These are phyloP conservation scores for Pythium monospermum DNA, from an alignment of 352 stramenopile species.

Conservation along the genomic window DNA sequence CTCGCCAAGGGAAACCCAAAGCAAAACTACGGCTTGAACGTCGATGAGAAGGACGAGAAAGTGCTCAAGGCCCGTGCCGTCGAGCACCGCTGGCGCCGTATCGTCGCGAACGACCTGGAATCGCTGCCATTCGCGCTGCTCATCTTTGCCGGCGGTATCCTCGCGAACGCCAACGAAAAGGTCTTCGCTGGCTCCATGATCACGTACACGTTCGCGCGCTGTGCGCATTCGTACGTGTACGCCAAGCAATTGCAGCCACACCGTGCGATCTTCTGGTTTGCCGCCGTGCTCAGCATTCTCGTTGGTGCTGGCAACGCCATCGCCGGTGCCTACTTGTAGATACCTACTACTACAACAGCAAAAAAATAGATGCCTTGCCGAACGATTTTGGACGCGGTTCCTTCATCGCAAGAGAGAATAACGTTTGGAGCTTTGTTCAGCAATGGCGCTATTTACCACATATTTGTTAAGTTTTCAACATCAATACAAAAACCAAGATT, in stretches of 20 bases:
- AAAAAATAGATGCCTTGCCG: no score
- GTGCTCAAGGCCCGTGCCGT: constrained; percentile 22
- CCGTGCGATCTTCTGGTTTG: constrained; percentile 29
- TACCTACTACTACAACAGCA: no score
- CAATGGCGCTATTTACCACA: no score
- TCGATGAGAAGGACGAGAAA: constrained; percentile 24
- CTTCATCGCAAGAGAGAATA: no score
- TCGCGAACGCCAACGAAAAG: constrained; percentile 24
- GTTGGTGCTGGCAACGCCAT: constrained; percentile 31
- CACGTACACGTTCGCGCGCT: constrained; percentile 32
- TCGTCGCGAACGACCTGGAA: constrained; percentile 46
- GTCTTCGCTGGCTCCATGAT: constrained; percentile 26
- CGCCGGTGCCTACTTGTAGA: constrained; percentile 15
- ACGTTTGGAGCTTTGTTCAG: no score
- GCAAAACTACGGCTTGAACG: constrained; percentile 29
- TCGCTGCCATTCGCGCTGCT: constrained; percentile 37
- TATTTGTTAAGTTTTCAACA: no score
- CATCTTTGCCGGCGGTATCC: constrained; percentile 28
- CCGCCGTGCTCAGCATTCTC: constrained; percentile 26
- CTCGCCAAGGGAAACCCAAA: constrained; percentile 22
- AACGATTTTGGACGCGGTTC: no score
- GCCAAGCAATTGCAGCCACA: constrained; percentile 40
- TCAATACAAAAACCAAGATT: no score
- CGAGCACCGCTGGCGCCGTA: constrained; percentile 38
- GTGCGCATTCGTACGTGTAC: constrained; percentile 40